phyloP scores from a whole-genome alignment of 2,329 filamentous ascomycete genomes.

The Clathrospora elynae region DNA sequence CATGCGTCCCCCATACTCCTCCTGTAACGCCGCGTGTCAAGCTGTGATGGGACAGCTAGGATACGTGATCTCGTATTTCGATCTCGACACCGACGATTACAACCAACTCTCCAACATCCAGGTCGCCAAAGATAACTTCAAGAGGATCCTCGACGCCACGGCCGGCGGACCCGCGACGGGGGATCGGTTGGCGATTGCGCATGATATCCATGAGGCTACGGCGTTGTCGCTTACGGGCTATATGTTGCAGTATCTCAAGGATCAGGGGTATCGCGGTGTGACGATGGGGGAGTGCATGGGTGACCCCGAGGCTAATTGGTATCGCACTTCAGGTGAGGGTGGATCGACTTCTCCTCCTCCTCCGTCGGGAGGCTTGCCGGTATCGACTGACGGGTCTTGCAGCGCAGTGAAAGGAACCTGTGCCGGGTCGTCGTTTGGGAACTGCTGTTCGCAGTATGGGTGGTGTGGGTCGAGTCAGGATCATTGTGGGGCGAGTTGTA shows the following conservation, averaged over 20 bases:
- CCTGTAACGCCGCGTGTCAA: constrained; percentile 51
- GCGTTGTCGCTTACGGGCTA: constrained; percentile 51
- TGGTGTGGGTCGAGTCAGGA: constrained; percentile 46
- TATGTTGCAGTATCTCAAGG: constrained; percentile 50
- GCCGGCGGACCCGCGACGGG: constrained; percentile 20
- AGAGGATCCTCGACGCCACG: constrained; percentile 35
- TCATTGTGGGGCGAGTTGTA: constrained; percentile 44
- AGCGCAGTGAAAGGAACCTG: constrained; percentile 31
- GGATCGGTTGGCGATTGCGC: constrained; percentile 59
- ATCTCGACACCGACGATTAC: constrained; percentile 61
- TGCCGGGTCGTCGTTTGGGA: constrained; percentile 43
- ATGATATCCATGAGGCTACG: constrained; percentile 56
- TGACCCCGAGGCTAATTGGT: constrained; percentile 56
- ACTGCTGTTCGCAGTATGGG: constrained; percentile 54
- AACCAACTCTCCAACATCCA: constrained; percentile 43
- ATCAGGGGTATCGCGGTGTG: constrained; percentile 52
- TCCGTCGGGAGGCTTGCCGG: constrained; percentile 28
- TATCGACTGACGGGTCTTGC: constrained; percentile 31
- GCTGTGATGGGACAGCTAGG: constrained; percentile 52
- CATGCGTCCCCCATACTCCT: constrained; percentile 57
- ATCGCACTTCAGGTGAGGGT: constrained; percentile 50
- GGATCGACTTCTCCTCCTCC: constrained; percentile 15
- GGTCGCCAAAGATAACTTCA: constrained; percentile 50
- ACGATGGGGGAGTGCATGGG: constrained; percentile 57
- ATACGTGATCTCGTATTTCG: constrained; percentile 65